Conservation (phyloP, 352 stramenopile species). For the Globisporangium perplexum region DNA sequence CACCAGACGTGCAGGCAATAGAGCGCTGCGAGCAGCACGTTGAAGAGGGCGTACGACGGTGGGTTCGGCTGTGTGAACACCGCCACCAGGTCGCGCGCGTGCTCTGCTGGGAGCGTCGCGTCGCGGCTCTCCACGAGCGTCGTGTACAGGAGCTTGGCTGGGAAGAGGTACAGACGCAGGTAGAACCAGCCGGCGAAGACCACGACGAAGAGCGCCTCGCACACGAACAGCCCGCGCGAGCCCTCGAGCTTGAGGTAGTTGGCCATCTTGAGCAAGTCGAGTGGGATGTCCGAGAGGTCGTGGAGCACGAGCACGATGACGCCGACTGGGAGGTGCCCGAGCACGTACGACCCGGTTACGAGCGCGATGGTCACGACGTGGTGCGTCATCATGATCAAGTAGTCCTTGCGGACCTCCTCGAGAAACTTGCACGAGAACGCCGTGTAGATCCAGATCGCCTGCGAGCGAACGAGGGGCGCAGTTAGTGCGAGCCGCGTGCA, state of each 20-base stretch:
- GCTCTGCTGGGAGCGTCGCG: constrained; percentile 58
- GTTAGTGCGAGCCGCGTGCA: no score
- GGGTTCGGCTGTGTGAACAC: constrained; percentile 65
- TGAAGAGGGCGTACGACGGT: constrained; percentile 80
- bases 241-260: constrained; percentile 89
- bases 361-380: constrained; percentile 85
- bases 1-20: constrained; percentile 86
- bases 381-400: constrained; percentile 89
- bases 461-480: background rate
- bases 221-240: constrained; percentile 60
- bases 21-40: constrained; percentile 63
- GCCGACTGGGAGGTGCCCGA: constrained; percentile 75
- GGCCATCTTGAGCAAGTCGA: constrained; percentile 87
- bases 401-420: constrained; percentile 86
- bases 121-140: constrained; percentile 68
- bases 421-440: constrained; percentile 88
- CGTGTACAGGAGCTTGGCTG: constrained; percentile 75
- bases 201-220: constrained; percentile 67
- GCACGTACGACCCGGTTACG: constrained; percentile 78
- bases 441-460: constrained; percentile 89
- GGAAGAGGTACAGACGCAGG: constrained; percentile 85
- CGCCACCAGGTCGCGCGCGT: constrained; percentile 64
- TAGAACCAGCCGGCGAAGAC: constrained; percentile 74
- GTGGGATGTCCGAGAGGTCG: constrained; percentile 81
- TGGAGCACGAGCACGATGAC: constrained; percentile 82